A percentile compares a stretch with the other conserved stretches of the same genome.
Evolutionary conservation across 2,329 filamentous ascomycete species (phyloP).

Genomic region (Epichloe gansuensis): DNA sequence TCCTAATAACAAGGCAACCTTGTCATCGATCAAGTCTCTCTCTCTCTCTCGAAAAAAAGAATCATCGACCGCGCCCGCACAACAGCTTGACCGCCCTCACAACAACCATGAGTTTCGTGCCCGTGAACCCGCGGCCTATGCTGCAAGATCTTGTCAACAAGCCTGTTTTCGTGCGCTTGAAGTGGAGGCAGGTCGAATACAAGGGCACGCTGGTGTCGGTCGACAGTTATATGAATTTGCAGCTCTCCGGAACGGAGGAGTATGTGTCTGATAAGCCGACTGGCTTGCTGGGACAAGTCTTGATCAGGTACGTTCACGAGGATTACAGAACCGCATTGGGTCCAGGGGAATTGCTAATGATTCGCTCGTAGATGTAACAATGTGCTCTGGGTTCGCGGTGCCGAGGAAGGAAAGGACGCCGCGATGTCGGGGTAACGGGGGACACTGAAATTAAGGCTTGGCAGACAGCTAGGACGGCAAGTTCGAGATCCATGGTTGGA

Average conservation of each 20-base stretch:
- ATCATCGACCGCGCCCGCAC: background rate
- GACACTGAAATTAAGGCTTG: background rate
- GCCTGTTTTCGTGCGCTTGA: constrained; percentile 80
- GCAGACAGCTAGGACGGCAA: background rate
- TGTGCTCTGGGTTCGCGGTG: constrained; percentile 74
- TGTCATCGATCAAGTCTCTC: background rate
- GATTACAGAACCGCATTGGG: background rate
- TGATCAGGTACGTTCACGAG: constrained; percentile 59
- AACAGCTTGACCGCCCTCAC: background rate
- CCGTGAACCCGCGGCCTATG: constrained; percentile 92
- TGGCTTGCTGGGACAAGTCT: constrained; percentile 73
- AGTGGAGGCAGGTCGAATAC: constrained; percentile 98
- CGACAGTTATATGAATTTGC: constrained; percentile 98
- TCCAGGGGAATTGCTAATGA: constrained; percentile 2
- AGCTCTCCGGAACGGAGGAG: constrained; percentile 82
- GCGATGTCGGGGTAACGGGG: constrained; percentile 5
- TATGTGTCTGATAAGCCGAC: constrained; percentile 80
- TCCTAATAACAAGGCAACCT: background rate
- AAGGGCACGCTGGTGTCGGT: constrained; percentile 84
- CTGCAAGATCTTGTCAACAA: constrained; percentile 89
- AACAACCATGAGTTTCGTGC: constrained; percentile 52
- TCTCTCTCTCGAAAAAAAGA: background rate
- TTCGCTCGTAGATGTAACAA: constrained; percentile 67
- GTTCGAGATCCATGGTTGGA: background rate
- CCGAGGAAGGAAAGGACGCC: constrained; percentile 6